Evolutionary conservation across 768 basidiomycete genomes (phyloP), one percentile per base, ranked within the genome.

Genomic region (Sarcodon aspratus): DNA sequence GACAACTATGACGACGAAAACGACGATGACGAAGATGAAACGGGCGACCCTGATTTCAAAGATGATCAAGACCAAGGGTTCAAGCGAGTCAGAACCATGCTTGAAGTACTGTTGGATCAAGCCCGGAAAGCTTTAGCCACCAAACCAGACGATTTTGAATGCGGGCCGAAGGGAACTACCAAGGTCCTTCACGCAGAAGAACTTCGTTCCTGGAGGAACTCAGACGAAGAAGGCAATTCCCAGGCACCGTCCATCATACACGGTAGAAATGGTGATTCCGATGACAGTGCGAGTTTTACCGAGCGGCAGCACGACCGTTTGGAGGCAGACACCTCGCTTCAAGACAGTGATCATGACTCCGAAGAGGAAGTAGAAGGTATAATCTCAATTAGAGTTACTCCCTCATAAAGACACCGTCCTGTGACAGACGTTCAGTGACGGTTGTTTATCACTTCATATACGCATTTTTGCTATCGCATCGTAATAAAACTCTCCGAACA

Each of bases 111-210:
- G 10, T 63, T 91, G 18, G 70, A 75, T 34, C 61, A 70, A 2
- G 85, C 80, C 2, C 70, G 69, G 54, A 64, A 62, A 17, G 87
- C 87, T 2, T 71, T 90, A n/a, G 78, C 80, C 55, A 67, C 64
- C 34, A 76, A 69, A 21, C 64, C 74, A 0, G 67, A 69, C 33
- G 81, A 85, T 54, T 76, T 79, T 47, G 55, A 57, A 9, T 70
- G 54, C 33, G 54, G 66, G 27, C 59, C 62, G 15, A 72, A 69
- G 54, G 63, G 75, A 9, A 68, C 67, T 3, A 70, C 80, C 15
- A 85, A 85, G 60, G 88, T 90, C 7, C 68, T 91, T 13, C 80
- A 72, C 48, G 78, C 80, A 40, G 81, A 85, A 52, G 87, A 90
- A 58, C 72, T 85, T 45, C 74, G 76, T 42, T 68, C 70, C 11